A percentile compares a stretch with the other conserved stretches of the same genome.
Evolutionary conservation across 768 basidiomycete species (phyloP).

Genomic region (Tricholoma saponaceum): DNA sequence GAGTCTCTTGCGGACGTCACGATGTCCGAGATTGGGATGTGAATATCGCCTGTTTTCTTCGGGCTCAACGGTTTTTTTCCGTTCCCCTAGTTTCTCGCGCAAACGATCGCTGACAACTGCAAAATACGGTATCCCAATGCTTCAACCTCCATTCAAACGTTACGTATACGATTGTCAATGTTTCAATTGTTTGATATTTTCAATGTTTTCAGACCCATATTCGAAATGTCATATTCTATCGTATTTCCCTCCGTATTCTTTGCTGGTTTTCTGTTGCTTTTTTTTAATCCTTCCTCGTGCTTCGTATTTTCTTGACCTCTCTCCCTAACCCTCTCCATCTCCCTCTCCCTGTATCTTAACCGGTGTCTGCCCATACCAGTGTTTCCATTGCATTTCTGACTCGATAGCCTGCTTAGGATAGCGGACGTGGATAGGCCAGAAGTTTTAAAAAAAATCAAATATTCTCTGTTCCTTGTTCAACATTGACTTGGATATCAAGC

Average conservation of each 20-base stretch:
- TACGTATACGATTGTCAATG: neutral
- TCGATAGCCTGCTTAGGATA: neutral
- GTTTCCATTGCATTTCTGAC: neutral
- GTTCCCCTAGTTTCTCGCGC: too few relatives aligned
- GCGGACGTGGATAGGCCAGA: neutral
- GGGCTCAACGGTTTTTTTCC: too few relatives aligned
- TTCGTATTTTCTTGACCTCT: neutral
- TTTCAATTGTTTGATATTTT: neutral
- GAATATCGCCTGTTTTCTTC: too few relatives aligned
- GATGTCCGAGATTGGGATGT: constrained; percentile 34
- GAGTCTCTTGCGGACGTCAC: constrained; percentile 31
- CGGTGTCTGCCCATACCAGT: neutral
- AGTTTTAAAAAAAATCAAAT: neutral
- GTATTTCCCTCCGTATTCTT: neutral
- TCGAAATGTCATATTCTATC: neutral
- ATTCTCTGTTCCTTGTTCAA: neutral
- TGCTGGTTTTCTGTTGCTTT: neutral
- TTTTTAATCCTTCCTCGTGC: neutral
- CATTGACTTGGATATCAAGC: too few relatives aligned
- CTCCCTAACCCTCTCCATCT: neutral
- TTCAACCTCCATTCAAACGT: neutral
- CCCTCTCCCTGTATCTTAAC: neutral
- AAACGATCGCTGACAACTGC: neutral
- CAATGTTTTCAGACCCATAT: neutral
- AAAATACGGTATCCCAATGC: neutral